Percentiles rank a stretch among this genome's conserved stretches.
Conservation (phyloP, 2,329 filamentous ascomycete species). For the Coleophoma eucalyptorum region DNA sequence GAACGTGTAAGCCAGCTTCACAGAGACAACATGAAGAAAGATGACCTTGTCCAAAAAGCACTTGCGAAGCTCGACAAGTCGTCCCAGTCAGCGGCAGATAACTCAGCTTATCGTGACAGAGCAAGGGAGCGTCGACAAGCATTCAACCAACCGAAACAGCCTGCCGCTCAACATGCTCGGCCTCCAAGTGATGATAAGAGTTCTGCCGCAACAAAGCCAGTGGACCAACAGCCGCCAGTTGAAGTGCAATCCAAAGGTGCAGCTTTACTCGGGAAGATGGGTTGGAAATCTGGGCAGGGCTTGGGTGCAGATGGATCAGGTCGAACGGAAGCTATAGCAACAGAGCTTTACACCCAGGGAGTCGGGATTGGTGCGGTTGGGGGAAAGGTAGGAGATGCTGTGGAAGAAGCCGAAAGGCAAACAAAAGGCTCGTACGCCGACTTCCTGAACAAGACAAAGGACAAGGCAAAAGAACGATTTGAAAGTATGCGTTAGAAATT, state of each 20-base stretch:
- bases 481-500: slow-evolving; percentile 40
- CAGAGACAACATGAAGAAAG: slow-evolving; percentile 48
- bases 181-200: slow-evolving; percentile 20
- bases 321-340: slow-evolving; percentile 59
- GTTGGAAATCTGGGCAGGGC: slow-evolving; percentile 63
- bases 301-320: slow-evolving; percentile 61
- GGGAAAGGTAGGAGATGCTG: slow-evolving; percentile 65
- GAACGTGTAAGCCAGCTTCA: slow-evolving; percentile 56
- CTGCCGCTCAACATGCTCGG: slow-evolving; percentile 33
- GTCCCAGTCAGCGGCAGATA: slow-evolving; percentile 12
- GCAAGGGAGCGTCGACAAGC: slow-evolving; percentile 63
- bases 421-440: slow-evolving; percentile 57
- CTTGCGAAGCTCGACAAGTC: slow-evolving; percentile 31
- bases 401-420: slow-evolving; percentile 56
- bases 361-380: slow-evolving; percentile 68
- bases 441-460: slow-evolving; percentile 61
- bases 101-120: slow-evolving; percentile 44
- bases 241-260: slow-evolving; percentile 55
- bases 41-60: slow-evolving; percentile 37
- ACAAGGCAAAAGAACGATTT: slow-evolving; percentile 64
- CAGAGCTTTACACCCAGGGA: slow-evolving; percentile 62
- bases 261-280: slow-evolving; percentile 68
- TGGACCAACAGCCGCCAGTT: slow-evolving; percentile 31
- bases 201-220: slow-evolving; percentile 21
- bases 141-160: slow-evolving; percentile 57